Conservation (phyloP, 1,139 yeast genomes). For the Debaryomyces nepalensis region DNA sequence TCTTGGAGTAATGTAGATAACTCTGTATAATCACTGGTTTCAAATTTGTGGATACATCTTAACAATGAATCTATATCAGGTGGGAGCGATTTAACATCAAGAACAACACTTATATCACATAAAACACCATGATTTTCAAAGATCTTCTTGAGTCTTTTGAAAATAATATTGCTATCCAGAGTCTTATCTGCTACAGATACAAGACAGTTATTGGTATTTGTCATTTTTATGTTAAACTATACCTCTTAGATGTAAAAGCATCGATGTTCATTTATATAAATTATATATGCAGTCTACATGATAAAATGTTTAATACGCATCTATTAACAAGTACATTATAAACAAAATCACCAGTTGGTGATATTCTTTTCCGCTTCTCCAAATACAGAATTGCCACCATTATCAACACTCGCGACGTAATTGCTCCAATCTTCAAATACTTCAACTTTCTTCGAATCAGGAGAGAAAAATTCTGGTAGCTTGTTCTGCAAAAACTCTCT, state of each 20-base stretch:
- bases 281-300: neutral
- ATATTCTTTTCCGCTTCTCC: constrained; percentile 92
- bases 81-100: neutral
- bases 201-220: neutral
- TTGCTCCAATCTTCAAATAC: constrained; percentile 58
- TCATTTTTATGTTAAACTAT: neutral
- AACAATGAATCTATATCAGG: neutral
- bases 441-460: constrained; percentile 48
- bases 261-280: neutral
- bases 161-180: neutral
- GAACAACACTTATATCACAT: constrained; percentile 4
- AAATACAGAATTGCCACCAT: constrained; percentile 74
- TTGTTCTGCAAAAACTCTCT: constrained; percentile 62
- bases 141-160: neutral
- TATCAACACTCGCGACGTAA: constrained; percentile 40
- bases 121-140: neutral
- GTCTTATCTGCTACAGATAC: neutral
- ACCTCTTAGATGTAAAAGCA: neutral
- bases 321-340: constrained; percentile 1
- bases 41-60: neutral
- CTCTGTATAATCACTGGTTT: neutral
- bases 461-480: constrained; percentile 59
- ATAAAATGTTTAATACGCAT: neutral
- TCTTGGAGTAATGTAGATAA: constrained; percentile 1
- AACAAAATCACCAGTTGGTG: constrained; percentile 72